These are phyloP conservation scores for Scutellaria barbata DNA, from an alignment of 257 asterid genomes.

Conservation along the genomic window DNA sequence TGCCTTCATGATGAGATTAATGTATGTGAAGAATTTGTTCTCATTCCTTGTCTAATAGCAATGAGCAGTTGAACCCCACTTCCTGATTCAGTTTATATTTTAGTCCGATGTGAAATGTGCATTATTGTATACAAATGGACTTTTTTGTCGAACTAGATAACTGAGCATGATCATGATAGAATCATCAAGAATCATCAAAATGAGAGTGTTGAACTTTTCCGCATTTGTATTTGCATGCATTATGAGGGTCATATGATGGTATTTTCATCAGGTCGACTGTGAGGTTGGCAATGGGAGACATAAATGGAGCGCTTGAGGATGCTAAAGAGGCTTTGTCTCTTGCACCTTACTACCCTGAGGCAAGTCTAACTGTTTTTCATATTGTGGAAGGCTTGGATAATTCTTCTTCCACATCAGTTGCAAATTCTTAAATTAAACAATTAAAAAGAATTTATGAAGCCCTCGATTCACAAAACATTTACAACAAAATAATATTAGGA, in stretches of 20 bases:
- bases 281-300: conserved; percentile 67
- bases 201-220: not conserved
- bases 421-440: not conserved
- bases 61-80: conserved; percentile 15
- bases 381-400: not conserved
- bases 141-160: too few relatives aligned
- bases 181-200: too few relatives aligned
- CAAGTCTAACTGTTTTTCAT: conserved; percentile 30
- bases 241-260: conserved; percentile 12
- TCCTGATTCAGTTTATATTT: not conserved
- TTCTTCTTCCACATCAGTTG: not conserved
- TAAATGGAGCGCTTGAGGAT: conserved; percentile 75
- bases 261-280: conserved; percentile 61
- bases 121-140: too few relatives aligned
- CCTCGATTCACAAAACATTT: too few relatives aligned
- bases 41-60: not conserved
- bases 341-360: conserved; percentile 74
- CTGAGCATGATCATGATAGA: too few relatives aligned
- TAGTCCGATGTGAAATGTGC: not conserved
- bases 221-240: not conserved
- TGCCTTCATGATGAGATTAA: conserved; percentile 1
- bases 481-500: too few relatives aligned
- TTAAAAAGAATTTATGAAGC: too few relatives aligned
- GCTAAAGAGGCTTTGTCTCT: conserved; percentile 61
- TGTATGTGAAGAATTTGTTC: not conserved